Base-by-base conservation (phyloP, 2,329 filamentous ascomycete genomes). In the Neurospora sp. region DNA sequence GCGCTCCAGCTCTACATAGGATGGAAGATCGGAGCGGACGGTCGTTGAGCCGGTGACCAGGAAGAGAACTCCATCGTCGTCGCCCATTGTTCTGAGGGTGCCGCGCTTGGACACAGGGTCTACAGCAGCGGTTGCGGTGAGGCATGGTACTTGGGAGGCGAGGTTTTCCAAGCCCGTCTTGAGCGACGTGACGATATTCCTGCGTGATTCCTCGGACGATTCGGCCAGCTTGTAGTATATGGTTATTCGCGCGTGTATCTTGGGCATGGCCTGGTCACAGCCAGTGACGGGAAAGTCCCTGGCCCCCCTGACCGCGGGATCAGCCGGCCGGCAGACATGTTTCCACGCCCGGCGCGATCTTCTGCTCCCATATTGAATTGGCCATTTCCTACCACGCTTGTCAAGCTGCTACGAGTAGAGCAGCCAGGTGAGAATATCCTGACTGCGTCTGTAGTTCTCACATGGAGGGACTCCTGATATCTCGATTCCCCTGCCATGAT, bases 401-500 rank as follows among this genome's bases (percentile, higher is more conserved):
- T 66, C 57, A 66, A 66, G 57, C 57, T 66, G 57, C 57, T 66
- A 36, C 57, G 57, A 66, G 57, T 66, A 66, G 57, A 66, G 57
- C 19, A 66, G 57, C 57, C 57, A 66, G 19, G 57, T 66, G 57
- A 66, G 57, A 66, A 66, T 66, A 66, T 66, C 57, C 23, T 66
- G 57, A 66, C 57, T 66, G 57, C 57, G 57, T 28, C 57, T 66
- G 57, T 66, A 23, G 6, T 66, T 66, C 57, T 66, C 23, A 28
- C 23, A 66, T 66, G 17, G 57, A 66, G 57, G 57, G 57, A 66
- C 57, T 66, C 57, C 23, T 66, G 57, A 66, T 66, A 66, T 66
- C 57, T 66, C 57, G 57, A 66, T 66, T 66, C 57, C 57, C 57
- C 57, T 66, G 57, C 57, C 57, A 66, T 66, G 57, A 66, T 66